Conservation (phyloP, 164 flowering plant species). For the Vitis rupestris region DNA sequence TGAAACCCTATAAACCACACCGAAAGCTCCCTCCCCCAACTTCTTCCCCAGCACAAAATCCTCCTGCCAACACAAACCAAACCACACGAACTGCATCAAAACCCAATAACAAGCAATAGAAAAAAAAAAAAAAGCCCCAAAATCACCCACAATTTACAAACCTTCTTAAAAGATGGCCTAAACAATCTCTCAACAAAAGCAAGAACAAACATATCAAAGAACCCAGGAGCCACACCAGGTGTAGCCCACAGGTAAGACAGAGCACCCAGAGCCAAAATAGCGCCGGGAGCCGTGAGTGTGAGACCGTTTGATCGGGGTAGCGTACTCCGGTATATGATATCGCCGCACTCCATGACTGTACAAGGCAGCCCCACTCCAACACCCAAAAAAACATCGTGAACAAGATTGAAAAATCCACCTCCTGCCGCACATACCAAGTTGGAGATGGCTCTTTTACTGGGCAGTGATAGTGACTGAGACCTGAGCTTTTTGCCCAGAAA, state of each 20-base stretch:
- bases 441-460: conserved; percentile 11
- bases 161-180: conserved; percentile 85
- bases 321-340: conserved; percentile 88
- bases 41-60: conserved; percentile 92
- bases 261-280: conserved; percentile 64
- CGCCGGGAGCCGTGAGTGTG: conserved; percentile 83
- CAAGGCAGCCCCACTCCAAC: conserved; percentile 99
- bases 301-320: conserved; percentile 70
- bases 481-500: conserved; percentile 56
- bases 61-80: conserved; percentile 49
- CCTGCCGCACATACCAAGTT: conserved; percentile 27
- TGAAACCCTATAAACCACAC: conserved; percentile 78
- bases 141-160: conserved; percentile 14
- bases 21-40: conserved; percentile 97
- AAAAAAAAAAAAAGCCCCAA: background rate
- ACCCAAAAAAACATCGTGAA: conserved; percentile 64
- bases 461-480: conserved; percentile 10
- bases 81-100: conserved; percentile 5
- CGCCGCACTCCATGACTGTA: conserved; percentile 97
- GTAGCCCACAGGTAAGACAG: conserved; percentile 98
- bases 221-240: conserved; percentile 99
- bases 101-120: background rate
- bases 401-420: conserved; percentile 35
- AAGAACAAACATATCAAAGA: conserved; percentile 97
- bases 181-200: conserved; percentile 88